A percentile compares a stretch with the other conserved stretches of the same genome.
phyloP scores from a whole-genome alignment of 257 asterid genomes.

The Nicotiana attenuata region DNA sequence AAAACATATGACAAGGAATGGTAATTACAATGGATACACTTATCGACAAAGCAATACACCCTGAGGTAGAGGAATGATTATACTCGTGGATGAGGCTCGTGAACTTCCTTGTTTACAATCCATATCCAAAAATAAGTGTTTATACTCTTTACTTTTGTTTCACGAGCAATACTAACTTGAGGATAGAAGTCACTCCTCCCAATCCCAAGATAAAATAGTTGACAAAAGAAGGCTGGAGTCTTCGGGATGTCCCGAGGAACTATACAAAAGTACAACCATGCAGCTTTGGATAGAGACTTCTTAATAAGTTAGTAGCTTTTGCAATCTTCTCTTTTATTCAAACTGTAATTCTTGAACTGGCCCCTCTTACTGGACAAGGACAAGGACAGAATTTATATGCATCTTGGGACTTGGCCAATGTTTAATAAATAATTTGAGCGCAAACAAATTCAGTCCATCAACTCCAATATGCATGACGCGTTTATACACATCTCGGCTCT shows the following conservation, averaged over 20 bases:
- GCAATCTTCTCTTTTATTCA: background rate
- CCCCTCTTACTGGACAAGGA: background rate
- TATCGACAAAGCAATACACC: background rate
- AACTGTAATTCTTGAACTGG: background rate
- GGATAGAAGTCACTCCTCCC: background rate
- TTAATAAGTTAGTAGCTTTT: background rate
- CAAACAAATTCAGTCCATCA: conserved; percentile 1
- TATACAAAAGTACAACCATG: background rate
- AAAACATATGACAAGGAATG: background rate
- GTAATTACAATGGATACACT: background rate
- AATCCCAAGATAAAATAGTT: background rate
- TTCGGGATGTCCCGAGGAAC: background rate
- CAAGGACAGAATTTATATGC: background rate
- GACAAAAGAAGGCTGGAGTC: background rate
- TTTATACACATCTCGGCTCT: background rate
- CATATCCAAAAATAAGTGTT: background rate
- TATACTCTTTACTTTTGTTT: background rate
- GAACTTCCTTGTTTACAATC: background rate
- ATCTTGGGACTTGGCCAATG: background rate
- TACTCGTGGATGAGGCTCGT: background rate
- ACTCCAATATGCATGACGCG: background rate
- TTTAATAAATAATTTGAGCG: background rate
- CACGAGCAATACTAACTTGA: background rate
- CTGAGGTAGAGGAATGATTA: background rate
- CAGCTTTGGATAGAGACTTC: background rate